Evolutionary conservation across 1,284 basidiomycete species (phyloP), one percentile per base, ranked within the genome.

Genomic region (Trametes pubescens): DNA sequence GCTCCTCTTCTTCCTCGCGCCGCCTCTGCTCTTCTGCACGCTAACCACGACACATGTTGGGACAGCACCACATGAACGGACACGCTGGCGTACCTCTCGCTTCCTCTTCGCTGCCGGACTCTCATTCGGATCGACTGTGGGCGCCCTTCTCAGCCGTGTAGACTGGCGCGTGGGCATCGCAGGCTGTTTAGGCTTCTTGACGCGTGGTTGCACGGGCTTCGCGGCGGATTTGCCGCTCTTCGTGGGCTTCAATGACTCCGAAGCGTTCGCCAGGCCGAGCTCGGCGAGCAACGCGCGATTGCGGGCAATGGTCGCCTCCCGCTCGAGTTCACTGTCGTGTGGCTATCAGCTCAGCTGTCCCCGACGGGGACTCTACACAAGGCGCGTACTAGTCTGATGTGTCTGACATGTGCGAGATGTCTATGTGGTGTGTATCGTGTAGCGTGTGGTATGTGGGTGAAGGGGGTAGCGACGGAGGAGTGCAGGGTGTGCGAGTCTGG

Each of bases 271-370:
- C 37, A 93, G 78, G 21, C 90, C 85, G 24, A 94, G 83, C 70
- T 90, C 77, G 64, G 89, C 87, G 37, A 94, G 81, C 9, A 93
- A 79, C 11, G 86, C 89, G 47, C 84, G 86, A 73, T 94, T 94
- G 52, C 90, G 84, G 13, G 89, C 90, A 56, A 94, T 93, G 70
- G 92, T 93, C 9, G 86, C 87, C 71, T 90, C 86, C 16, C 92
- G 87, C 70, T 92, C 88, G 37, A 83, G 77, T 76, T 93, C 92
- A 72, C 91, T 92, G 67, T 32, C 8, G 29, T 16, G 53, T 16
- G 32, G 16, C 47, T 11, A 34, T 62, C 26, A 58, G 51, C 14
- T 32, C n/a, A 22, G 52, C 40, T 18, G 21, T 53, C 24, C 29
- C 32, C 16, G 14, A 2, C 9, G 13, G 22, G 21, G 16, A 24